Conservation (phyloP, 768 basidiomycete genomes). For the Naematelia encephala region DNA sequence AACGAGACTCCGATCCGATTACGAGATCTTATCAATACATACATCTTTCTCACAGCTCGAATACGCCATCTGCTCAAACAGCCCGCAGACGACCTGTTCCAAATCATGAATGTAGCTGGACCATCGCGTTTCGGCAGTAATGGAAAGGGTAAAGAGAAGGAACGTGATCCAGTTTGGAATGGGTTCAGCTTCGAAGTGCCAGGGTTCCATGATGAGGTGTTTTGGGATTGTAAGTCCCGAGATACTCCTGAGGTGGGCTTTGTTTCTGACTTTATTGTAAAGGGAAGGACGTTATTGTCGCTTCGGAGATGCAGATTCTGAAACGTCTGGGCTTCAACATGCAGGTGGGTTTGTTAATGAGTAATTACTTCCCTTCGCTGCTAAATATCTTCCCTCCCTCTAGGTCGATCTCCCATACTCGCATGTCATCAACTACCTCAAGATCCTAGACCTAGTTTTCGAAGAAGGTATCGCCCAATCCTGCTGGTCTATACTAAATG, state of each 20-base stretch:
- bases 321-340: constrained; percentile 96
- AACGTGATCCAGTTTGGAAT: constrained; percentile 29
- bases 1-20: constrained; percentile 91
- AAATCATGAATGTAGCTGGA: constrained; percentile 14
- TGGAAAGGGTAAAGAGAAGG: constrained; percentile 33
- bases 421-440: constrained; percentile 90
- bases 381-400: too few species aligned
- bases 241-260: not conserved
- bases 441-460: constrained; percentile 74
- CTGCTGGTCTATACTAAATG: constrained; percentile 95
- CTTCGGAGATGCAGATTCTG: constrained; percentile 94
- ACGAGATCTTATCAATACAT: constrained; percentile 90
- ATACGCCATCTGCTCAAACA: constrained; percentile 58
- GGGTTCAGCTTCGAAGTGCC: constrained; percentile 43
- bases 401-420: constrained; percentile 87
- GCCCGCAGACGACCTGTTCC: constrained; percentile 46
- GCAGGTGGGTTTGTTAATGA: constrained; percentile 53
- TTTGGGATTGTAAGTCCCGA: constrained; percentile 63
- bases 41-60: constrained; percentile 80
- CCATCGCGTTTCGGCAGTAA: constrained; percentile 4
- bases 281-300: constrained; percentile 85
- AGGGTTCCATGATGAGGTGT: constrained; percentile 52
- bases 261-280: not conserved
- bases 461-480: constrained; percentile 66
- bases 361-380: too few species aligned